Percentiles rank a stretch among this genome's conserved stretches.
These are phyloP conservation scores for Incumbomyces delicatus DNA, from an alignment of 2,329 filamentous ascomycete genomes.

Conservation along the genomic window DNA sequence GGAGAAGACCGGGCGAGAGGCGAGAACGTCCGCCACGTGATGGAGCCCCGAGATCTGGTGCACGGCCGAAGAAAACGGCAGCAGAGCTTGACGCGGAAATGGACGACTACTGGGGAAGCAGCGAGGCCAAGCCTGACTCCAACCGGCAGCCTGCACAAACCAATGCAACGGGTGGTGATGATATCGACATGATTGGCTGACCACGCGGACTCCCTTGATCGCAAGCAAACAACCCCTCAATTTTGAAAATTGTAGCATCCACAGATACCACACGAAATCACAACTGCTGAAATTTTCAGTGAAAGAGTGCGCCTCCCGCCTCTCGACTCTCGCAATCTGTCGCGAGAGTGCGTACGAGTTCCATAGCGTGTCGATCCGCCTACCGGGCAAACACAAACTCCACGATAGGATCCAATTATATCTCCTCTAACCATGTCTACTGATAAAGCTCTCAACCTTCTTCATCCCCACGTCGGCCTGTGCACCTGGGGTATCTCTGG, in stretches of 20 bases:
- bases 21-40: conserved; percentile 30
- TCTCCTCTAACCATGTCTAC: background rate
- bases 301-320: too few relatives aligned
- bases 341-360: too few relatives aligned
- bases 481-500: conserved; percentile 13
- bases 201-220: background rate
- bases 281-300: too few relatives aligned
- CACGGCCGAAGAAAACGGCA: conserved; percentile 70
- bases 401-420: background rate
- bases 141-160: conserved; percentile 26
- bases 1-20: conserved; percentile 37
- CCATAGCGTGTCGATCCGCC: background rate
- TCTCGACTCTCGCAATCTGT: too few relatives aligned
- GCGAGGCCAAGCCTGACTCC: conserved; percentile 16
- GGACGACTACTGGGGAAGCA: conserved; percentile 69
- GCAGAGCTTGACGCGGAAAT: conserved; percentile 94
- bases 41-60: conserved; percentile 29
- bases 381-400: background rate
- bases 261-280: too few relatives aligned
- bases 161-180: conserved; percentile 31
- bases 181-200: conserved; percentile 64
- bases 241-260: too few relatives aligned
- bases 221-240: background rate
- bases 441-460: conserved; percentile 14
- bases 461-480: conserved; percentile 17